Conservation (phyloP, 2,329 filamentous ascomycete species). For the Stachybotrys chartarum region DNA sequence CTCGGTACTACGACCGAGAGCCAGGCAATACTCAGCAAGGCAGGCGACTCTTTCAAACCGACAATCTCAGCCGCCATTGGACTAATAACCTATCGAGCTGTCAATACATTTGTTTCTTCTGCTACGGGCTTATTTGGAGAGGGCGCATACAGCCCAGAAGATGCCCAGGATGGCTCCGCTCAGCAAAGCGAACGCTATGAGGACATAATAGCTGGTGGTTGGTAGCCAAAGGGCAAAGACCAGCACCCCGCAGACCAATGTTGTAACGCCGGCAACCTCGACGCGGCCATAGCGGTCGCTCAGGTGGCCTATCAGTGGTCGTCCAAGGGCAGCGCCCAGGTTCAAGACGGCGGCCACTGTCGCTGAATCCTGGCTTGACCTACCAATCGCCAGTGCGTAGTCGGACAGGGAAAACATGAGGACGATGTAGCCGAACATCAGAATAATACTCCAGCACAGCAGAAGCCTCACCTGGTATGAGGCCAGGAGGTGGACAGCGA, state of each 20-base stretch:
- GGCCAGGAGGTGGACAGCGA: background rate
- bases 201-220: background rate
- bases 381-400: background rate
- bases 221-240: constrained; percentile 1
- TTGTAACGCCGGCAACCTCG: constrained; percentile 1
- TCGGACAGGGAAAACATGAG: constrained; percentile 1
- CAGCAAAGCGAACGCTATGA: background rate
- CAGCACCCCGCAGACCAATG: background rate
- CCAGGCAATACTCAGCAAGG: constrained; percentile 1
- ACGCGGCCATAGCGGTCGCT: constrained; percentile 1
- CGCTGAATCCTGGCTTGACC: background rate
- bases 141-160: background rate
- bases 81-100: background rate
- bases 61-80: background rate
- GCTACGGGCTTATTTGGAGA: background rate
- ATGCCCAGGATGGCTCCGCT: constrained; percentile 1
- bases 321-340: background rate
- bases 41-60: constrained; percentile 1
- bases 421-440: constrained; percentile 1
- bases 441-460: background rate
- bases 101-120: background rate
- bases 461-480: constrained; percentile 1
- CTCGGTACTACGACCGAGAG: background rate
- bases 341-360: constrained; percentile 1
- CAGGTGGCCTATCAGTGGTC: background rate